Evolutionary conservation across 495 filamentous ascomycete species (phyloP), one percentile per base, ranked within the genome.

Genomic region (Echria macrotheca): DNA sequence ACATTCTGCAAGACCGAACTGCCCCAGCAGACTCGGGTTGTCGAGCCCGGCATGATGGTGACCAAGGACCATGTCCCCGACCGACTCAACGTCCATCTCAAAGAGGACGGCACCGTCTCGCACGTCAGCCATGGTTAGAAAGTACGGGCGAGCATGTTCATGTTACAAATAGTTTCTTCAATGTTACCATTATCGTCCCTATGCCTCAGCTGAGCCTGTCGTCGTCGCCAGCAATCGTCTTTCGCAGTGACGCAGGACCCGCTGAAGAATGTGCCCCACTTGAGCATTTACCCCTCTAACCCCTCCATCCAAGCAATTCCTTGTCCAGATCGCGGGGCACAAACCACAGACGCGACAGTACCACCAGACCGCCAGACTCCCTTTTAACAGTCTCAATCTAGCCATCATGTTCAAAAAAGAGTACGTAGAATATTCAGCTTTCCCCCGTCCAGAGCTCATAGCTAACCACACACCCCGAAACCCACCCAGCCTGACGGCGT

Each of bases 331-430:
- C 58, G 55, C 52, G 58, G 58, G 58, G 58, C 55, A 61, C 36
- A 50, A 50, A 44, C 38, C 28, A 36, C 2, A 26, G 24, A 24
- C 39, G 19, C 31, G 28, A 50, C 28, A 26, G 40, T 18, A 35
- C 38, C 39, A 42, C 15, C 38, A 42, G 43, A 12, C 26, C 9
- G 18, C 32, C 24, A 45, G 32, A 18, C 35, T 19, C n/a, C 36
- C 22, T 18, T 44, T 17, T 23, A 12, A 15, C 19, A 5, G 8
- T 23, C 18, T 12, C 38, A 41, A 41, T 22, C 10, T 14, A 38
- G 18, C 43, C 49, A 42, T 47, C 5, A 95, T 95, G 89, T 95
- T 95, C 60, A 95, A 93, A 62, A 94, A 93, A 78, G 87, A 91
- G 89, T 90, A 67, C 65, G 76, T 18, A 22, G 9, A 33, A 5